These are phyloP conservation scores for Starmerella roubikii DNA, from an alignment of 805 yeast genomes.

Conservation along the genomic window DNA sequence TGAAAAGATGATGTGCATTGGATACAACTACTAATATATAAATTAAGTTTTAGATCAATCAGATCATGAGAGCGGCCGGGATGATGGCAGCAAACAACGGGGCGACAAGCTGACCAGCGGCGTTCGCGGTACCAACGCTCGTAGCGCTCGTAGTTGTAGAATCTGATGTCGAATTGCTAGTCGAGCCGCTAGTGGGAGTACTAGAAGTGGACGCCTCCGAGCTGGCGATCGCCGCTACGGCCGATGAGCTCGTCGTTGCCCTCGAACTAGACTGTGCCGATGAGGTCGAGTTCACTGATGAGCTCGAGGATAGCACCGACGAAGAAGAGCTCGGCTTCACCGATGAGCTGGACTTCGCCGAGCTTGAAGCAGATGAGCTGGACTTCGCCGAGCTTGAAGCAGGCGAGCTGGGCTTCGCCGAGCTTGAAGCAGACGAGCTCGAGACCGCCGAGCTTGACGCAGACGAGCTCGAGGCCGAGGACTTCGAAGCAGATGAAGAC, in stretches of 20 bases:
- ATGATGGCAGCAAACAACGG: slow-evolving; percentile 11
- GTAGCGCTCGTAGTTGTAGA: background rate
- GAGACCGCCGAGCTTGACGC: slow-evolving; percentile 9
- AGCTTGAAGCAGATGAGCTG: slow-evolving; percentile 8
- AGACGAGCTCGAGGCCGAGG: slow-evolving; percentile 8
- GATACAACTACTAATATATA: background rate
- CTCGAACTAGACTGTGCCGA: slow-evolving; percentile 1
- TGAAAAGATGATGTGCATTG: too few species aligned
- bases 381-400: slow-evolving; percentile 9
- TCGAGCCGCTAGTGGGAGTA: background rate
- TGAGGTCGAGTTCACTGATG: slow-evolving; percentile 8
- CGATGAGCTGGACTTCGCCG: slow-evolving; percentile 1
- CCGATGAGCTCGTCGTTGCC: too few species aligned
- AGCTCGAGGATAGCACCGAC: slow-evolving; percentile 1
- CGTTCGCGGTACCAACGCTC: slow-evolving; percentile 4
- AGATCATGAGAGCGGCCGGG: slow-evolving; percentile 14
- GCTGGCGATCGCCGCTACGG: too few species aligned
- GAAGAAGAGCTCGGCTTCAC: background rate
- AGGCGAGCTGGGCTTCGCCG: slow-evolving; percentile 7
- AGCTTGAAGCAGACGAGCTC: slow-evolving; percentile 10
- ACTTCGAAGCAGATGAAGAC: slow-evolving; percentile 1
- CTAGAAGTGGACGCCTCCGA: too few species aligned
- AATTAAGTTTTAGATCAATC: background rate
- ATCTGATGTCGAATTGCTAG: slow-evolving; percentile 1
- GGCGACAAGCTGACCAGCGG: slow-evolving; percentile 6